Conservation (phyloP, 2,329 filamentous ascomycete genomes). For the Fusarium sp. region DNA sequence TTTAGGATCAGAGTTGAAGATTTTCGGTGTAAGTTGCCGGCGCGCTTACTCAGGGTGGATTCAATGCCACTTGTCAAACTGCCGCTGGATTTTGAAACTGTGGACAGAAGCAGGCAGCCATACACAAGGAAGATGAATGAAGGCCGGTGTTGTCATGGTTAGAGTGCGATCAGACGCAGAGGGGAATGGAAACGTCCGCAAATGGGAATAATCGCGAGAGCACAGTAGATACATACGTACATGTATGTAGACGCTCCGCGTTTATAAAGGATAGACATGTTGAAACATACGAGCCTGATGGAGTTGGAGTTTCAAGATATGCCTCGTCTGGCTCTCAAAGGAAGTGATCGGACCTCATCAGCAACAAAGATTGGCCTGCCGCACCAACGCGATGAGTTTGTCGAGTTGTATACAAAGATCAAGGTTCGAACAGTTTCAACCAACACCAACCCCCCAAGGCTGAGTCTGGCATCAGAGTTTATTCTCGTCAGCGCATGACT, state of each 20-base stretch:
- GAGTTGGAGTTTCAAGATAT: conserved; percentile 36
- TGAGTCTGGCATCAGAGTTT: not conserved
- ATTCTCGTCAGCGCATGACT: not conserved
- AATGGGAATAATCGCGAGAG: conserved; percentile 15
- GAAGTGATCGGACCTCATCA: conserved; percentile 22
- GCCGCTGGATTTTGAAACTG: conserved; percentile 18
- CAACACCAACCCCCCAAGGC: conserved; percentile 5
- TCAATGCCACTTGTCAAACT: conserved; percentile 21
- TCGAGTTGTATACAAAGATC: not conserved
- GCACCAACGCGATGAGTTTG: too few species aligned
- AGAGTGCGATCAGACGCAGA: not conserved
- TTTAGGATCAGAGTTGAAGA: conserved; percentile 9
- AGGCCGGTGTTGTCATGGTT: not conserved
- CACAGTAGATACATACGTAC: not conserved
- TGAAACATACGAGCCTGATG: conserved; percentile 31
- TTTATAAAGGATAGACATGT: conserved; percentile 5
- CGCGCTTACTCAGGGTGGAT: conserved; percentile 13
- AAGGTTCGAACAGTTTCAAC: not conserved
- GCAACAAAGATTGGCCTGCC: not conserved
- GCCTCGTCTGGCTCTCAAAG: conserved; percentile 26
- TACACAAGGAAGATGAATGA: conserved; percentile 1
- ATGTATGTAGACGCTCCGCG: not conserved
- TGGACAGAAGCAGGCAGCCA: not conserved
- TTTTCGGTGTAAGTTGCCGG: conserved; percentile 14
- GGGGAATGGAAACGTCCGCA: not conserved